Evolutionary conservation across 148 eudicot species (phyloP), one percentile per base, ranked within the genome.

Genomic region (Fallopia convolvulus): DNA sequence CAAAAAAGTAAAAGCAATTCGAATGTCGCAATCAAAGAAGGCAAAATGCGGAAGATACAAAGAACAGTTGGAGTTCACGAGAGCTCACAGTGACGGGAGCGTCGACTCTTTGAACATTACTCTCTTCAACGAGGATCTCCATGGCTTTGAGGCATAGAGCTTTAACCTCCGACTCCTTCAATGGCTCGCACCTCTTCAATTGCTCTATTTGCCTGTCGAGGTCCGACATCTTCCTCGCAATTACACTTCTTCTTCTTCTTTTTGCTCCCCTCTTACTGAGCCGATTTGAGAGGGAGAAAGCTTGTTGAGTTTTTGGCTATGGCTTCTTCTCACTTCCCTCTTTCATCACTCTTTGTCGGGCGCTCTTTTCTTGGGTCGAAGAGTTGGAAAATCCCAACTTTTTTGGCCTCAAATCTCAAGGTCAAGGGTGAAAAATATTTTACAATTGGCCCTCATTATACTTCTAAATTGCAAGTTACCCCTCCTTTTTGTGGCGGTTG

Each of bases 151-250:
- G 88, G 48, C 97, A 92, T 2, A 94, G 91, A 17, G 92, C 86
- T 77, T 94, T 92, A 6, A 92, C 96, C 83, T 94, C 93, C 0
- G 92, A 85, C 77, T 94, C 98, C 63, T 83, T 88, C 66, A 94
- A 82, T 46, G 93, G 89, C 78, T 94, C 93, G 80, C 99, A 94
- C 74, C 88, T 86, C 82, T 91, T 94, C 21, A 94, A 79, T 84
- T 87, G 93, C 88, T 94, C 97, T 41, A 94, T 94, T 82, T 94
- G 99, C 79, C 87, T 82, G 83, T 94, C 99, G 70, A 94, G 84
- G 82, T 94, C 99, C 44, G 97, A 94, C 99, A 90, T 90, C 83
- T 75, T 65, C 39, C 14, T 42, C 74, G 56, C n/a, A 52, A 41
- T 40, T 55, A 11, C 50, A 39, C 46, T 13, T 18, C 56, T 13